A percentile compares a stretch with the other conserved stretches of the same genome.
Evolutionary conservation across 2,329 filamentous ascomycete genomes (phyloP).

Genomic region (Neopestalotiopsis clavispora): DNA sequence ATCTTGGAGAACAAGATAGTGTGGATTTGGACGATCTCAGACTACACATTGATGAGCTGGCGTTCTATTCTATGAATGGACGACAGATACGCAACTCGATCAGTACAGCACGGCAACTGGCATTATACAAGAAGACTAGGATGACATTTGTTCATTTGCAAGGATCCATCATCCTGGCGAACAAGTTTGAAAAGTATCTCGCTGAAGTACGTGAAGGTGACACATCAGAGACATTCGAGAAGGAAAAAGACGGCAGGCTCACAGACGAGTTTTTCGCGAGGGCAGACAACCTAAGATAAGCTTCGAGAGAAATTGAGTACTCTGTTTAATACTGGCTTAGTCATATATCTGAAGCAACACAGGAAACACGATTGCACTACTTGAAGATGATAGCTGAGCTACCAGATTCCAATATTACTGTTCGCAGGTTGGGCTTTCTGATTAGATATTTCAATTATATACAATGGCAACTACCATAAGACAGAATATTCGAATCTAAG

Average conservation of each 20-base stretch:
- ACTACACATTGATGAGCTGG: slow-evolving; percentile 33
- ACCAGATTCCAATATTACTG: no score
- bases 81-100: slow-evolving; percentile 46
- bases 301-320: no score
- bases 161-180: background rate
- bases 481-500: background rate
- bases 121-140: background rate
- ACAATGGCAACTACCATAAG: background rate
- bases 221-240: background rate
- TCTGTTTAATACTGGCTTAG: no score
- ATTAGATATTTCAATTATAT: no score
- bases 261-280: background rate
- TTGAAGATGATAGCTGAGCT: no score
- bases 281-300: no score
- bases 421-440: no score
- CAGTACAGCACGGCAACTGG: slow-evolving; percentile 33
- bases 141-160: background rate
- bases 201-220: background rate
- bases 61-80: slow-evolving; percentile 43
- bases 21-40: background rate
- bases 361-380: no score
- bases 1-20: background rate
- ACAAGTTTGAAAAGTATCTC: background rate
- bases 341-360: no score
- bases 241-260: background rate